A percentile compares a stretch with the other conserved stretches of the same genome.
These are phyloP conservation scores for Earliella scabrosa DNA, from an alignment of 1,284 basidiomycete species.

Conservation along the genomic window DNA sequence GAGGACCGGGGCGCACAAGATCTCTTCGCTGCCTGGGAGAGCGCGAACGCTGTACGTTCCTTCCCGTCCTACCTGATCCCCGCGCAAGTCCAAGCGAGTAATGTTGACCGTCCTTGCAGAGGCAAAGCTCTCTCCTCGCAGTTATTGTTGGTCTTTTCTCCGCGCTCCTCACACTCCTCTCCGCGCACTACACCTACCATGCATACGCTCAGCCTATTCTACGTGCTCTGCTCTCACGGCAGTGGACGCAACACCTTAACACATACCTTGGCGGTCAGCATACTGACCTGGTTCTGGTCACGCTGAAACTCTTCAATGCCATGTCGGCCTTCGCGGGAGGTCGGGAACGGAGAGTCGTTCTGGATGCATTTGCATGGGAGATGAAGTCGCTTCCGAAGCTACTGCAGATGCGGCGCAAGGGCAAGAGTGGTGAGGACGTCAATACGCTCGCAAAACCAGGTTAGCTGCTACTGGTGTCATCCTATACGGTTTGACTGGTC, in stretches of 20 bases:
- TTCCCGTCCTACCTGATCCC: too few relatives aligned
- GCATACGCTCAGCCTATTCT: constrained; percentile 61
- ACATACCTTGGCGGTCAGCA: constrained; percentile 60
- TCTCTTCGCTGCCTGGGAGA: constrained; percentile 67
- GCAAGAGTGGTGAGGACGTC: constrained; percentile 41
- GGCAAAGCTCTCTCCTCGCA: constrained; percentile 48
- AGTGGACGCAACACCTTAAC: constrained; percentile 59
- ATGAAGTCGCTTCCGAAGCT: constrained; percentile 73
- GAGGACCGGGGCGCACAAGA: constrained; percentile 57
- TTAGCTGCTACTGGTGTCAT: constrained; percentile 30
- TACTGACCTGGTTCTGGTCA: constrained; percentile 64
- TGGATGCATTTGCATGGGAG: constrained; percentile 78
- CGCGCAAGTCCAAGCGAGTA: too few relatives aligned
- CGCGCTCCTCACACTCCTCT: constrained; percentile 59
- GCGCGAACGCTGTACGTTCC: constrained; percentile 47
- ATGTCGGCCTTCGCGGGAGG: constrained; percentile 69
- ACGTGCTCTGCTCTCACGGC: constrained; percentile 56
- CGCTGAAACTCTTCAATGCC: constrained; percentile 63
- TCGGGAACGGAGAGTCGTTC: constrained; percentile 58
- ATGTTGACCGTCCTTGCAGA: constrained; percentile 39
- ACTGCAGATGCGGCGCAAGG: constrained; percentile 68
- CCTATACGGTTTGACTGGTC: not conserved
- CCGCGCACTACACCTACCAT: constrained; percentile 69
- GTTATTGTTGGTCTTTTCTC: constrained; percentile 58
- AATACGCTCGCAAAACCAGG: constrained; percentile 61